Evolutionary conservation across 345 rosid genomes (phyloP), one percentile per base, ranked within the genome.

Genomic region (Dimocarpus longan): DNA sequence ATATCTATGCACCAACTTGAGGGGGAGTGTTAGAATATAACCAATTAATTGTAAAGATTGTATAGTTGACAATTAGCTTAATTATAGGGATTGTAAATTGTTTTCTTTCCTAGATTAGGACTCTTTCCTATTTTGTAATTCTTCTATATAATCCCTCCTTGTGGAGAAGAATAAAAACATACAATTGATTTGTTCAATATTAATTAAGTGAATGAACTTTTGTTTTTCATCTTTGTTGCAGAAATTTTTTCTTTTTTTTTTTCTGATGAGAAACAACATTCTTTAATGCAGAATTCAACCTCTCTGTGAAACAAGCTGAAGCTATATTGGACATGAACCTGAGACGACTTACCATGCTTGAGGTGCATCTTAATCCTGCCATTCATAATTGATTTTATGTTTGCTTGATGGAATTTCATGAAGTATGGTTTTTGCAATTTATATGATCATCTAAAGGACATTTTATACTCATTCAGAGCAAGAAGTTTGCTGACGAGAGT

Each of bases 221-320:
- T 28, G 2, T 44, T 32, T 66, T 70, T 44, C 13, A 48, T 32
- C 32, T 6, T 69, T 46, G 10, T 46, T 46, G 12, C 12, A 46
- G 8, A 11, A 2, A 0, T 46, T 46, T 11, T 46, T 7, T 46
- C 5, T 1, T 46, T 46, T 8, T 0, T 11, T 46, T 1, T 1
- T 46, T 11, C 5, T 32, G 3, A 32, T 32, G 37, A 32, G 37
- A 32, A 32, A 32, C 37, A 32, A 32, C 37, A 11, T 11, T 80
- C 37, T 5, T 52, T 37, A 75, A 70, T 82, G 80, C 88, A 95
- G 97, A 85, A 78, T 92, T 87, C 82, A 79, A 83, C 80, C 90
- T 95, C 43, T 95, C 99, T 75, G 95, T 85, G 76, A 93, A 93
- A 78, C 98, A 95, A 89, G 96, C 97, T 76, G 96, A 95, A 10